These are phyloP conservation scores for Parietichytrium sp. DNA, from an alignment of 108 stramenopile species.

Conservation along the genomic window DNA sequence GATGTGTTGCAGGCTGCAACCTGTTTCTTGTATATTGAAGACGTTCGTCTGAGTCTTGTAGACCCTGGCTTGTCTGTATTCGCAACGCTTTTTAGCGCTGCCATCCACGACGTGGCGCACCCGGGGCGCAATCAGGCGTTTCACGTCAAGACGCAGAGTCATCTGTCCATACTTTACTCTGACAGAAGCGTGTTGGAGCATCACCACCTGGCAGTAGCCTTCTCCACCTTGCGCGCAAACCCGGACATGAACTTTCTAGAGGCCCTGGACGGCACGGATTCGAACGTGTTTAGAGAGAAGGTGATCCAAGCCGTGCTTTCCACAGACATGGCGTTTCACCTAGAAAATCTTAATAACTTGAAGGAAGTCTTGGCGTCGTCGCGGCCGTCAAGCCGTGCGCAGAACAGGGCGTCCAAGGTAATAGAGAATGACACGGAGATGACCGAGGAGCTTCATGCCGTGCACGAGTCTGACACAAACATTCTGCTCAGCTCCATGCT, in stretches of 20 bases:
- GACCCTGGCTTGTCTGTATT: slow-evolving; percentile 38
- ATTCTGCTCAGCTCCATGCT: slow-evolving; percentile 18
- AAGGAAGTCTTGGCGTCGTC: background rate
- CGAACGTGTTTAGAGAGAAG: slow-evolving; percentile 39
- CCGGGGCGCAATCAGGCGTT: slow-evolving; percentile 57
- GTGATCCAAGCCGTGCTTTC: slow-evolving; percentile 38
- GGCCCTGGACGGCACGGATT: slow-evolving; percentile 32
- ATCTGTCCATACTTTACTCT: slow-evolving; percentile 50
- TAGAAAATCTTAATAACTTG: slow-evolving; percentile 11
- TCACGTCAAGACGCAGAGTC: slow-evolving; percentile 51
- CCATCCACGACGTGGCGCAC: slow-evolving; percentile 61
- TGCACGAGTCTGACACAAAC: background rate
- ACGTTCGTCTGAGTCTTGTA: slow-evolving; percentile 31
- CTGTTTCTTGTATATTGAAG: slow-evolving; percentile 4
- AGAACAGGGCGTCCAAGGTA: background rate
- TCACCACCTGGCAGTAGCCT: slow-evolving; percentile 58
- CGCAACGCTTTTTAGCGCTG: slow-evolving; percentile 49
- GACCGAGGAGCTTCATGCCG: background rate
- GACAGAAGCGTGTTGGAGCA: slow-evolving; percentile 62
- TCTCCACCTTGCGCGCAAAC: slow-evolving; percentile 41
- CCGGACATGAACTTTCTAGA: slow-evolving; percentile 48
- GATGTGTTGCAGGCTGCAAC: slow-evolving; percentile 55
- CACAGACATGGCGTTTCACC: slow-evolving; percentile 46
- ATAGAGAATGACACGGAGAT: background rate
- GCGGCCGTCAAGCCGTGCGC: background rate